Evolutionary conservation across 179 eudicot genomes (phyloP).

Genomic region (Drosera spatulata): DNA sequence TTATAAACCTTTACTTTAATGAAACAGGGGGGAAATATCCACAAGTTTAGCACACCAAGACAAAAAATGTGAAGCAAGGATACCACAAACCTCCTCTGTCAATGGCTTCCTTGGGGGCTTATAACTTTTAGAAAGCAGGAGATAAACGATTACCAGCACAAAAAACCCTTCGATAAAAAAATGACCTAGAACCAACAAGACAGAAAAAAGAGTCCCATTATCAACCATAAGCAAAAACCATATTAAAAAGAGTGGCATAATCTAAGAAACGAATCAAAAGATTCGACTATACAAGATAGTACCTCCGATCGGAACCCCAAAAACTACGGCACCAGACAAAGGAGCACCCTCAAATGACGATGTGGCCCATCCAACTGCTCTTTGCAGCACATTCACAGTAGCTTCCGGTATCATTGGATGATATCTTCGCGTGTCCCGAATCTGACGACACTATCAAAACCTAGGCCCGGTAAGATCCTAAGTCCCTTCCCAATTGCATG

Average conservation of each 20-base stretch:
- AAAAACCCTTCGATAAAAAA: constrained; percentile 91
- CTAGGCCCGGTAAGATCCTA: too few species aligned
- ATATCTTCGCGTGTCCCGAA: too few species aligned
- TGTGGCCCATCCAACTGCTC: constrained; percentile 46
- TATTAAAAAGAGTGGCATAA: background rate
- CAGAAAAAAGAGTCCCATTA: background rate
- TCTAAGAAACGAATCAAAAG: background rate
- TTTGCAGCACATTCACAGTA: constrained; percentile 29
- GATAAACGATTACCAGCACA: constrained; percentile 62
- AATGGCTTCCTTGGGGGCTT: constrained; percentile 93
- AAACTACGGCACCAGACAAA: constrained; percentile 78
- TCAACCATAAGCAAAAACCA: background rate
- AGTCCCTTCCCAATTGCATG: too few species aligned
- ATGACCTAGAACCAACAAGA: constrained; percentile 55
- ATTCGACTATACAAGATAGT: constrained; percentile 4
- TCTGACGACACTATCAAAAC: too few species aligned
- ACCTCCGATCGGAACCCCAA: constrained; percentile 91
- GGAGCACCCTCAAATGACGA: constrained; percentile 54
- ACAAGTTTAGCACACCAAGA: background rate
- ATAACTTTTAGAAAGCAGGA: constrained; percentile 84
- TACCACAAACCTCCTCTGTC: constrained; percentile 54
- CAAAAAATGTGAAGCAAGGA: background rate
- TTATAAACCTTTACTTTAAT: too few species aligned
- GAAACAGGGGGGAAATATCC: background rate
- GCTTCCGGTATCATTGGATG: background rate